A percentile compares a stretch with the other conserved stretches of the same genome.
phyloP scores from a whole-genome alignment of 2,329 filamentous ascomycete genomes.

The Gliomastix tumulicola region DNA sequence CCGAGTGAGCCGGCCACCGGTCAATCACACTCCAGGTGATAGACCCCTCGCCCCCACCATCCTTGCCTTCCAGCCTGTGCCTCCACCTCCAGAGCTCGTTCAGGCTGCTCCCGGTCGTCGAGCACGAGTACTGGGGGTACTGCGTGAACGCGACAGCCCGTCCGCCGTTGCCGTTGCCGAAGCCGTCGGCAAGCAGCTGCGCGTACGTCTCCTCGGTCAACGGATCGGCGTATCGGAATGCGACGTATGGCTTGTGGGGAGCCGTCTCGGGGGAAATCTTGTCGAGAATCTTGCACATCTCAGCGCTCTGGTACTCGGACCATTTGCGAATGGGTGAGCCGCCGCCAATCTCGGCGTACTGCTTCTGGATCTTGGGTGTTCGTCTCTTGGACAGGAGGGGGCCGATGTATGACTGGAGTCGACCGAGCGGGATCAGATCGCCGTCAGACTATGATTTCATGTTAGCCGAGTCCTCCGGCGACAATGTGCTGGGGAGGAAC shows the following conservation, averaged over 20 bases:
- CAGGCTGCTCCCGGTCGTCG: conserved; percentile 89
- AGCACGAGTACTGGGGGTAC: conserved; percentile 97
- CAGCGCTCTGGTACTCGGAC: conserved; percentile 87
- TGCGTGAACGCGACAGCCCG: conserved; percentile 95
- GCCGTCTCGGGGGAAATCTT: conserved; percentile 85
- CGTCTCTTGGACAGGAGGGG: conserved; percentile 78
- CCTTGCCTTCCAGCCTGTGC: conserved; percentile 76
- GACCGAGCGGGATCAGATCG: conserved; percentile 92
- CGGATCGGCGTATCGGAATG: conserved; percentile 90
- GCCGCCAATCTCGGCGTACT: conserved; percentile 91
- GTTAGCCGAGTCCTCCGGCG: background rate
- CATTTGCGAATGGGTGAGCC: conserved; percentile 98
- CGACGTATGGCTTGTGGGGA: conserved; percentile 94
- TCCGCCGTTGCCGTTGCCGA: conserved; percentile 83
- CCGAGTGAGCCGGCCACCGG: conserved; percentile 88
- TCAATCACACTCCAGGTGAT: conserved; percentile 98
- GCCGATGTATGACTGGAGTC: conserved; percentile 83
- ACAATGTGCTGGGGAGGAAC: conserved; percentile 19
- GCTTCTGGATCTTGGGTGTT: conserved; percentile 94
- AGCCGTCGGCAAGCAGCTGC: conserved; percentile 76
- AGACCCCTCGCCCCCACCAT: conserved; percentile 51
- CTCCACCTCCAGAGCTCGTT: conserved; percentile 99
- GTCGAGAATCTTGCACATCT: conserved; percentile 98
- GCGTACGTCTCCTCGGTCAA: conserved; percentile 92
- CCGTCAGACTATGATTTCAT: conserved; percentile 62